A percentile compares a stretch with the other conserved stretches of the same genome.
Conservation (phyloP, 2,329 filamentous ascomycete genomes). For the Lomentospora prolificans region DNA sequence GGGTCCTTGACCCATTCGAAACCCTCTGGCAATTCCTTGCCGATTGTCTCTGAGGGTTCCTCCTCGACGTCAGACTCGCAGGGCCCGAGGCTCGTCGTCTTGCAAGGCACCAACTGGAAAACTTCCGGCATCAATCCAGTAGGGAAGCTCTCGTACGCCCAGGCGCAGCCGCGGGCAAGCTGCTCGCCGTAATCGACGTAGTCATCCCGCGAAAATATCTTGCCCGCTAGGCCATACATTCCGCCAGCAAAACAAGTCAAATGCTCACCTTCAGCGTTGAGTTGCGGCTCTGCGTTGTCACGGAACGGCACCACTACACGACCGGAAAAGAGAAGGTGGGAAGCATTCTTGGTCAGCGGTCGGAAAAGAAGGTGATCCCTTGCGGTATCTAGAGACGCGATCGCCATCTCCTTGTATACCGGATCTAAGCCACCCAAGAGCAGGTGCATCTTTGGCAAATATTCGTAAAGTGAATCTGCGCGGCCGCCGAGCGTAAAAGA, state of each 20-base stretch:
- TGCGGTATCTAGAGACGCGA: constrained; percentile 43
- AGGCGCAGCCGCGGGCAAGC: constrained; percentile 45
- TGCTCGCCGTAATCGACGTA: constrained; percentile 37
- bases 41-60: constrained; percentile 15
- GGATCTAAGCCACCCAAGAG: constrained; percentile 49
- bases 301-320: constrained; percentile 51
- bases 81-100: constrained; percentile 18
- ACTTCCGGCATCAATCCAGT: constrained; percentile 51
- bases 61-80: constrained; percentile 21
- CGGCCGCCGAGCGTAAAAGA: constrained; percentile 32
- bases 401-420: constrained; percentile 27
- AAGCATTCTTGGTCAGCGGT: constrained; percentile 38
- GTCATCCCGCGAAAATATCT: constrained; percentile 41
- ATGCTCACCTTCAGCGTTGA: constrained; percentile 44
- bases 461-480: constrained; percentile 52
- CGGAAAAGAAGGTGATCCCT: constrained; percentile 57
- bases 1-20: constrained; percentile 49
- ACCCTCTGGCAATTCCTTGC: constrained; percentile 36
- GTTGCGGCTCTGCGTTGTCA: constrained; percentile 32
- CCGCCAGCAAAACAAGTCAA: constrained; percentile 63
- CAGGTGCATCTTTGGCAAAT: constrained; percentile 56
- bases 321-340: constrained; percentile 51
- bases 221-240: constrained; percentile 58
- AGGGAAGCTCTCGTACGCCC: constrained; percentile 44
- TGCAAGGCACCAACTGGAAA: constrained; percentile 35